phyloP scores from a whole-genome alignment of 73 alveolate genomes.

The Paramecium sonneborni region DNA sequence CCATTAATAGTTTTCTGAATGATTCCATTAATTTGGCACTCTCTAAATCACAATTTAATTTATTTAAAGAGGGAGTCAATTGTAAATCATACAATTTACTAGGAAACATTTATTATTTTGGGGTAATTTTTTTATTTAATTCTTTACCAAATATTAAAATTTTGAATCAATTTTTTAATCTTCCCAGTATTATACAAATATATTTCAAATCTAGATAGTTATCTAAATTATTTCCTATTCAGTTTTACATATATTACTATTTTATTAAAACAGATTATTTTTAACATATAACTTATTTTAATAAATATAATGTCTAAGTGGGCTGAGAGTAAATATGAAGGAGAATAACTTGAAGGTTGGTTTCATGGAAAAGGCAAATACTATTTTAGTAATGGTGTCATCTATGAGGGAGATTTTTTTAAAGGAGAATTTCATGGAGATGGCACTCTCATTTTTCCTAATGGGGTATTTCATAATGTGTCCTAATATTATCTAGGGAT shows the following conservation, averaged over 20 bases:
- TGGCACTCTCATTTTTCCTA: slow-evolving; percentile 88
- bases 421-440: slow-evolving; percentile 96
- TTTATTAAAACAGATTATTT: too few species aligned
- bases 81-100: slow-evolving; percentile 49
- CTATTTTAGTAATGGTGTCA: slow-evolving; percentile 86
- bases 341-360: slow-evolving; percentile 71
- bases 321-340: slow-evolving; percentile 64
- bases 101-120: slow-evolving; percentile 24
- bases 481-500: slow-evolving; percentile 65
- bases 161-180: background rate
- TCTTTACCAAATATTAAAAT: background rate
- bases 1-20: background rate
- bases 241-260: too few species aligned
- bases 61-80: slow-evolving; percentile 40
- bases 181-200: too few species aligned
- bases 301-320: slow-evolving; percentile 27
- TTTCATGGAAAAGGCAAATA: slow-evolving; percentile 79
- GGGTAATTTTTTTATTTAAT: background rate
- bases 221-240: too few species aligned
- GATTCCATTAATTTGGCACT: background rate
- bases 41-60: slow-evolving; percentile 17
- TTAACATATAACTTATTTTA: background rate
- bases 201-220: too few species aligned
- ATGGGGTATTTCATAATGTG: slow-evolving; percentile 58
- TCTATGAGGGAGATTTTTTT: slow-evolving; percentile 92